A percentile compares a stretch with the other conserved stretches of the same genome.
phyloP scores from a whole-genome alignment of 169 alveolate genomes.

The Miamiensis avidus region DNA sequence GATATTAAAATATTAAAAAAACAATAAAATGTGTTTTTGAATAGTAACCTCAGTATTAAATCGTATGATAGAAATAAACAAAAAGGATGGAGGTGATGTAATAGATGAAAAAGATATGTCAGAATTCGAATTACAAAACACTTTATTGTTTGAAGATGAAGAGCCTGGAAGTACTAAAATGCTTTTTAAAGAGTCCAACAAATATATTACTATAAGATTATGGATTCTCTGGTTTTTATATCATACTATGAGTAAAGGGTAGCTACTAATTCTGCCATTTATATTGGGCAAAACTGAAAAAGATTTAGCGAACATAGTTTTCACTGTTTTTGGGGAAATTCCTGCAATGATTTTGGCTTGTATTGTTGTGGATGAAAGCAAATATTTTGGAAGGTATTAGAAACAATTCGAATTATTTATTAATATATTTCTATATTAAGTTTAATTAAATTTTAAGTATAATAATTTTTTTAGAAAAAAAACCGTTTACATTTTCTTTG shows the following conservation, averaged over 20 bases:
- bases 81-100: slow-evolving; percentile 24
- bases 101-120: slow-evolving; percentile 10
- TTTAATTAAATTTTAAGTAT: no score
- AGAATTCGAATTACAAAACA: background rate
- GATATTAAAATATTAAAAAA: no score
- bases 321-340: slow-evolving; percentile 34
- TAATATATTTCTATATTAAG: background rate
- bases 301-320: slow-evolving; percentile 20
- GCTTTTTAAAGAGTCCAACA: background rate
- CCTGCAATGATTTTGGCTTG: slow-evolving; percentile 30
- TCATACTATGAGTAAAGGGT: slow-evolving; percentile 38
- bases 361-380: slow-evolving; percentile 20
- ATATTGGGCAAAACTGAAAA: slow-evolving; percentile 23
- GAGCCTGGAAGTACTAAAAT: slow-evolving; percentile 7
- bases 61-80: slow-evolving; percentile 16
- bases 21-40: no score
- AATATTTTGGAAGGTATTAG: slow-evolving; percentile 32
- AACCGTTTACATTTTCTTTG: slow-evolving; percentile 21
- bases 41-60: slow-evolving; percentile 6
- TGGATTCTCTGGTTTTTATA: background rate
- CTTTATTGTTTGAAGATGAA: background rate
- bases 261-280: slow-evolving; percentile 38
- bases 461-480: slow-evolving; percentile 6
- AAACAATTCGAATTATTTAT: no score
- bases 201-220: background rate